phyloP scores from a whole-genome alignment of 805 yeast genomes.

The Candida silvatica region DNA sequence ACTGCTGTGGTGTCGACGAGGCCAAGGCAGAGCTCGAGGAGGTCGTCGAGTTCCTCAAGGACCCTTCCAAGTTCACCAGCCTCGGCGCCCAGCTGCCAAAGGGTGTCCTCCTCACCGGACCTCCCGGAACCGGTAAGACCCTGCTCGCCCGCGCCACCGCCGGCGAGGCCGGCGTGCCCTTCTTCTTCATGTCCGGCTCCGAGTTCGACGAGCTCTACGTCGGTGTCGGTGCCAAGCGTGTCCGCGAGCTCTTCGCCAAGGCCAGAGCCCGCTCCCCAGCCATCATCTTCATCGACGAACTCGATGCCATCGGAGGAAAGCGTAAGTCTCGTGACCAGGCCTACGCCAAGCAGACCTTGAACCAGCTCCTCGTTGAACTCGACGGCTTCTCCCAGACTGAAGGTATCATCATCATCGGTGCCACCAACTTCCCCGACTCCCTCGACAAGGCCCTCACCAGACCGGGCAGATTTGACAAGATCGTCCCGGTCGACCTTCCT shows the following conservation, averaged over 20 bases:
- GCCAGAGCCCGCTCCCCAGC: constrained; percentile 97
- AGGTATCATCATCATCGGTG: constrained; percentile 95
- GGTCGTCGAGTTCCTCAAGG: constrained; percentile 94
- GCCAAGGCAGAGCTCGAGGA: constrained; percentile 97
- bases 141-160: constrained; percentile 96
- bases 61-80: constrained; percentile 93
- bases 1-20: constrained; percentile 97
- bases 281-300: constrained; percentile 92
- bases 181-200: constrained; percentile 96
- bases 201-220: constrained; percentile 97
- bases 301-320: constrained; percentile 95
- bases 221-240: constrained; percentile 98
- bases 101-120: constrained; percentile 94
- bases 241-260: constrained; percentile 85
- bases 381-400: constrained; percentile 92
- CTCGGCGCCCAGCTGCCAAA: constrained; percentile 96
- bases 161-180: constrained; percentile 98
- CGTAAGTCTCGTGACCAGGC: constrained; percentile 98
- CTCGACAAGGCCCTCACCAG: constrained; percentile 95
- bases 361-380: constrained; percentile 89
- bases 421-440: constrained; percentile 96
- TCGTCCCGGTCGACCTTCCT: constrained; percentile 90
- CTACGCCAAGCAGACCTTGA: constrained; percentile 93
- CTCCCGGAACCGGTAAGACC: constrained; percentile 99
- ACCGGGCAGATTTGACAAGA: constrained; percentile 97